Evolutionary conservation across 257 asterid species (phyloP).

Genomic region (Solanum piurae): DNA sequence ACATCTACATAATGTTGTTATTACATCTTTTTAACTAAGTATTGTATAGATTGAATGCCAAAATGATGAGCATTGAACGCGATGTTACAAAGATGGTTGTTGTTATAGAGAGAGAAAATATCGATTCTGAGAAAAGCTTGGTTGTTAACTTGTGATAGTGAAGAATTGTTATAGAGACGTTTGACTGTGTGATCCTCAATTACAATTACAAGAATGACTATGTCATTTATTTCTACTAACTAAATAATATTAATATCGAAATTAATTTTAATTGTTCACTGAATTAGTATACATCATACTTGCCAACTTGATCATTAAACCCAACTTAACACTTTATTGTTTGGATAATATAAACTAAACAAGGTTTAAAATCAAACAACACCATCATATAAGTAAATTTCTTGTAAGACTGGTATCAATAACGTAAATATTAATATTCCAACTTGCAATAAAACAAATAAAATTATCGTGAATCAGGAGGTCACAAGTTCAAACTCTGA

Average conservation of each 20-base stretch:
- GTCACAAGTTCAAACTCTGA: not conserved
- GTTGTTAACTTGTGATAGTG: not conserved
- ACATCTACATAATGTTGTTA: not conserved
- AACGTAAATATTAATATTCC: not conserved
- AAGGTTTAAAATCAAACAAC: not conserved
- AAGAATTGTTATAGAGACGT: not conserved
- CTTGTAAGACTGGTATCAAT: not conserved
- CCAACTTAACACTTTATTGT: not conserved
- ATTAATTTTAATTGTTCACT: not conserved
- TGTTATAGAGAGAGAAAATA: not conserved
- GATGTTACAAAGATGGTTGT: not conserved
- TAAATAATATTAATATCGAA: constrained; percentile 6
- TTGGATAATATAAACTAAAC: not conserved
- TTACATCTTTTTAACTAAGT: not conserved
- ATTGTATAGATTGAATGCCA: not conserved
- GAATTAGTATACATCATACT: not conserved
- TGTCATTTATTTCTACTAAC: constrained; percentile 7
- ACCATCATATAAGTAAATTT: not conserved
- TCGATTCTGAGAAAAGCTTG: not conserved
- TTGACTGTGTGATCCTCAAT: not conserved
- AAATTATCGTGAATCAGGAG: not conserved
- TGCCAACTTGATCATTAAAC: not conserved
- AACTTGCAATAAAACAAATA: not conserved
- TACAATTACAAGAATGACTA: not conserved
- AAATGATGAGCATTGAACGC: not conserved